Evolutionary conservation across 441 rosid genomes (phyloP), one percentile per base, ranked within the genome.

Genomic region (Cnidoscolus chayamansa): DNA sequence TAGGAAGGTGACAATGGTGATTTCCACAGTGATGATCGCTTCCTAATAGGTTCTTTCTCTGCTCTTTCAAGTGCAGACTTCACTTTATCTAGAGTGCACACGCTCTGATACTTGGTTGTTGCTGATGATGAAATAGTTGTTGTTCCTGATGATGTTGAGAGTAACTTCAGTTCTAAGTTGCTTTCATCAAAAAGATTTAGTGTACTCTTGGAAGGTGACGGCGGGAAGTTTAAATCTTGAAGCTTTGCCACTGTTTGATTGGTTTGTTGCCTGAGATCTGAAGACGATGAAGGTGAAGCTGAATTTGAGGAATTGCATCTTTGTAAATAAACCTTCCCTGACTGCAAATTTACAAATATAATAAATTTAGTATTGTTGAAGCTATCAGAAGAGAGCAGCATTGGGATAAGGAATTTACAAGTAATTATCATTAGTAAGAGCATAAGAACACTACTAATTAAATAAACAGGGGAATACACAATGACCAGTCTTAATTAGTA

Each of bases 31-130:
- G 77, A 60, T 16, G 80, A 65, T 50, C 87, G 80, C 72, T 84
- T 93, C 80, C 70, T 86, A 7, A 59, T 17, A 1, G 83, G 84
- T 50, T 83, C 84, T 72, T 77, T 86, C 73, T 84, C 86, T 0
- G 85, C 96, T 35, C 97, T 83, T 63, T 91, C 93, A 0, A 93
- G 78, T 0, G 98, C 98, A 0, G 79, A 85, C 76, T 88, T 93
- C 11, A 93, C 97, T 70, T 86, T 88, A 13, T 93, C 98, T 0
- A 93, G 86, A 0, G 98, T 93, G 83, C 97, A 91, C 4, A 93
- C 94, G 19, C 96, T 90, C 53, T 90, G 95, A 70, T 86, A 88
- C 72, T 69, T 79, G 50, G 45, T 5, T 40, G 45, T 3, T 6
- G 45, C 0, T 40, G 45, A 40, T 40, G 45, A 40, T 40, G 45